Evolutionary conservation across 306 rosid species (phyloP).

Genomic region (Casuarina cunninghamiana): DNA sequence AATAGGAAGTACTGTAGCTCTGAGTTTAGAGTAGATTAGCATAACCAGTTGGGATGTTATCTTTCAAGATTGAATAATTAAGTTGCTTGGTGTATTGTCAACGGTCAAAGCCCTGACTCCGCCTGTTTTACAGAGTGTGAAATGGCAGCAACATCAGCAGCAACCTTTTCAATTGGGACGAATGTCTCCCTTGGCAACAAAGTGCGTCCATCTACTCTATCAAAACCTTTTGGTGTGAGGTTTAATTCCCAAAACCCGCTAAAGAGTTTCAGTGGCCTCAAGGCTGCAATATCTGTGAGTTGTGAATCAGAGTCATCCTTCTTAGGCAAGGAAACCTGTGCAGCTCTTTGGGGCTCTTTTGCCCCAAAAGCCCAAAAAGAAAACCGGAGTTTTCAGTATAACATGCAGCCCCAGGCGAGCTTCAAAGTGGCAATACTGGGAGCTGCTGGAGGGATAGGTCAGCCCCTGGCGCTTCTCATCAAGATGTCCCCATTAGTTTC

Average conservation of each 20-base stretch:
- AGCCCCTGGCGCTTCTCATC: constrained; percentile 82
- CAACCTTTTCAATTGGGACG: constrained; percentile 58
- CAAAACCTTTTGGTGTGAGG: constrained; percentile 51
- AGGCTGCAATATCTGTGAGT: constrained; percentile 43
- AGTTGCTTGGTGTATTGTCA: not conserved
- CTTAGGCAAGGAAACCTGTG: constrained; percentile 51
- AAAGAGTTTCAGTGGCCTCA: constrained; percentile 72
- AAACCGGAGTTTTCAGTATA: constrained; percentile 29
- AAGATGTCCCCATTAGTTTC: constrained; percentile 97
- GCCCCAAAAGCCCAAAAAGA: constrained; percentile 55
- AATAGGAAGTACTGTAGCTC: not conserved
- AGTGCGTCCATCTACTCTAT: constrained; percentile 50
- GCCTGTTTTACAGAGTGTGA: constrained; percentile 37
- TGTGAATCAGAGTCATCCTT: constrained; percentile 58
- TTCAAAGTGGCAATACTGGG: constrained; percentile 93
- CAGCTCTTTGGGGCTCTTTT: constrained; percentile 52
- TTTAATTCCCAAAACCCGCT: constrained; percentile 50
- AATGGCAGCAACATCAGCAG: constrained; percentile 76
- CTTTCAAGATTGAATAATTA: constrained; percentile 1
- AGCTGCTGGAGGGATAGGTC: constrained; percentile 97
- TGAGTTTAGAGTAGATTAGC: not conserved
- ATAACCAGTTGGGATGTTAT: not conserved
- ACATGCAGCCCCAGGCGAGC: constrained; percentile 75
- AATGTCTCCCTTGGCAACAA: constrained; percentile 44
- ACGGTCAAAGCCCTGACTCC: not conserved